Evolutionary conservation across 768 basidiomycete genomes (phyloP).

Genomic region (Cystoderma amianthinum): DNA sequence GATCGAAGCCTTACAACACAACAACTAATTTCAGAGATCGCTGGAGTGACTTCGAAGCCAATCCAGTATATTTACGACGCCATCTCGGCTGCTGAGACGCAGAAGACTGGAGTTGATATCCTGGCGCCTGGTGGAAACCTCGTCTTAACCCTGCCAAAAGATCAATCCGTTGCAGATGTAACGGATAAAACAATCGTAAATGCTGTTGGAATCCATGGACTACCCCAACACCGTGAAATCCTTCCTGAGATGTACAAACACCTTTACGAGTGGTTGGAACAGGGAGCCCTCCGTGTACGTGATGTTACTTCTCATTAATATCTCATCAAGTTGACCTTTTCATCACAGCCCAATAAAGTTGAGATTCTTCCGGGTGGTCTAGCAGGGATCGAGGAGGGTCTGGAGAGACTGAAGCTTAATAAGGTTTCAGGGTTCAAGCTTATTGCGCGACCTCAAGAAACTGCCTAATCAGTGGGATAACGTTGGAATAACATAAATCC

Average conservation of each 20-base stretch:
- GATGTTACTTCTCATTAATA: background rate
- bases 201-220: conserved; percentile 4
- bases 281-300: conserved; percentile 6
- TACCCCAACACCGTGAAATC: conserved; percentile 5
- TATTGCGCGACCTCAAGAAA: conserved; percentile 35
- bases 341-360: conserved; percentile 32
- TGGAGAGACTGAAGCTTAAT: conserved; percentile 29
- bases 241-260: conserved; percentile 5
- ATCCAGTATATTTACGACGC: conserved; percentile 20
- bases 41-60: conserved; percentile 10
- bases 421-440: conserved; percentile 39
- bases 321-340: background rate
- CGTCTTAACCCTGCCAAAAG: conserved; percentile 14
- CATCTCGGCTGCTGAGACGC: conserved; percentile 27
- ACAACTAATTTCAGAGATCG: conserved; percentile 6
- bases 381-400: conserved; percentile 30
- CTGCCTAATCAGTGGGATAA: too few species aligned
- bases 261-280: conserved; percentile 9
- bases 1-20: conserved; percentile 11
- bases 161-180: conserved; percentile 6
- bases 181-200: conserved; percentile 7
- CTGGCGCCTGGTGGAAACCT: conserved; percentile 30
- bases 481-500: too few species aligned
- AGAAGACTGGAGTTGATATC: conserved; percentile 24
- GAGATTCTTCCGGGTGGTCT: conserved; percentile 39